Percentiles rank a stretch among this genome's conserved stretches.
phyloP scores from a whole-genome alignment of 345 rosid genomes.

The Euphorbia tirucalli region DNA sequence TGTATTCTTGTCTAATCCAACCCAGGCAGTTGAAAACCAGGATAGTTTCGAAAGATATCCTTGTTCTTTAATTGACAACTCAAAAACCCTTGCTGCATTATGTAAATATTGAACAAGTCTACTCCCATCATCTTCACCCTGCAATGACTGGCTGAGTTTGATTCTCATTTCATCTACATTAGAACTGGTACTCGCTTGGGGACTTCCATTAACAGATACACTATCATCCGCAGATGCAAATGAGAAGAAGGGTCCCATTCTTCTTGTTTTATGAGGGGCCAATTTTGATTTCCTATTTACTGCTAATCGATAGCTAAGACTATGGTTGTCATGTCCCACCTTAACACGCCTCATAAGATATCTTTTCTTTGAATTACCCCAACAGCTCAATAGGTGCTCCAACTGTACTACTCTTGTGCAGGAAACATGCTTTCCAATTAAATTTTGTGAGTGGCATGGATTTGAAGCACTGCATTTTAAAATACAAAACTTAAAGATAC shows the following conservation, averaged over 20 bases:
- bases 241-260: conserved; percentile 30
- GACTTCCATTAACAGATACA: conserved; percentile 64
- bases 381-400: conserved; percentile 42
- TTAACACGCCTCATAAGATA: conserved; percentile 34
- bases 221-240: conserved; percentile 75
- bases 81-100: conserved; percentile 84
- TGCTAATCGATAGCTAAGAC: too few relatives aligned
- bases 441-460: conserved; percentile 43
- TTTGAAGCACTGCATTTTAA: conserved; percentile 48
- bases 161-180: conserved; percentile 73
- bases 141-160: conserved; percentile 62
- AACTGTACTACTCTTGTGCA: conserved; percentile 39
- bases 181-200: conserved; percentile 39
- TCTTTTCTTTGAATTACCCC: conserved; percentile 47
- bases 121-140: conserved; percentile 60
- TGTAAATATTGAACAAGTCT: conserved; percentile 82
- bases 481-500: conserved; percentile 20
- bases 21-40: conserved; percentile 91
- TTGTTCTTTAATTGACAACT: conserved; percentile 65
- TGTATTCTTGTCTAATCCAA: conserved; percentile 74
- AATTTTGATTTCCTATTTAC: conserved; percentile 32
- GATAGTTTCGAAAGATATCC: conserved; percentile 48
- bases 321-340: conserved; percentile 27
- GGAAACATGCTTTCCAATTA: conserved; percentile 34
- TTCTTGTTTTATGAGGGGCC: conserved; percentile 36